Percentiles rank a stretch among this genome's conserved stretches.
Conservation (phyloP, 83 land plant species). For the Picea abies region DNA sequence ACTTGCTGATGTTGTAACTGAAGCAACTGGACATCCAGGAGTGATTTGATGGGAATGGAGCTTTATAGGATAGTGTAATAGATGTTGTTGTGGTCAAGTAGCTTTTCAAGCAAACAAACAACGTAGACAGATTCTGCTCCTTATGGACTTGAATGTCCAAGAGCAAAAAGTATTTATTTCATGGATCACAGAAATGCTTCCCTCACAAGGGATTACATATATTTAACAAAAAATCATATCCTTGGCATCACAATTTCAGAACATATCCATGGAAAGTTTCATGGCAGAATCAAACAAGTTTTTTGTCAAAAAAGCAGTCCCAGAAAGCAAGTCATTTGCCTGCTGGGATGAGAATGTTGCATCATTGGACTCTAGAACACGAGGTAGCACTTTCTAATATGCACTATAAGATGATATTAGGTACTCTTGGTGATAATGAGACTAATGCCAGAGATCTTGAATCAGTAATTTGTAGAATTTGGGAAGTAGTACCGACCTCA, state of each 20-base stretch:
- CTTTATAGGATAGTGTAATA: no score
- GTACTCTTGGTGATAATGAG: slow-evolving; percentile 30
- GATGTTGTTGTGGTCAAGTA: neutral
- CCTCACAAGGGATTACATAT: neutral
- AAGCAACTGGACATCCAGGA: no score
- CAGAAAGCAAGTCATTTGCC: neutral
- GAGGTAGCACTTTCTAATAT: slow-evolving; percentile 21
- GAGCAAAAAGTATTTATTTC: no score
- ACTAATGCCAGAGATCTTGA: slow-evolving; percentile 36
- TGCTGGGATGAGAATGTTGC: neutral
- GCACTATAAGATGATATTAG: slow-evolving; percentile 15
- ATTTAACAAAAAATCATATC: neutral
- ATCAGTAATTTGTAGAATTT: slow-evolving; percentile 78
- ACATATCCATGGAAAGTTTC: neutral
- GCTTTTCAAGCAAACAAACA: neutral
- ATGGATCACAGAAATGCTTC: neutral
- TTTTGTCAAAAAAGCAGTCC: neutral
- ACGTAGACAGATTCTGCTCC: neutral
- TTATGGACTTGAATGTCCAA: neutral
- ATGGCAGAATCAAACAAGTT: neutral
- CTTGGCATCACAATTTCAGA: slow-evolving; percentile 14
- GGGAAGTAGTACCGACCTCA: slow-evolving; percentile 71
- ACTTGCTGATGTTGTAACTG: no score
- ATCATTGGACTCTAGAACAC: slow-evolving; percentile 9
- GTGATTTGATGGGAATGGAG: no score